These are phyloP conservation scores for Nicotiana undulata DNA, from an alignment of 257 asterid genomes.

Conservation along the genomic window DNA sequence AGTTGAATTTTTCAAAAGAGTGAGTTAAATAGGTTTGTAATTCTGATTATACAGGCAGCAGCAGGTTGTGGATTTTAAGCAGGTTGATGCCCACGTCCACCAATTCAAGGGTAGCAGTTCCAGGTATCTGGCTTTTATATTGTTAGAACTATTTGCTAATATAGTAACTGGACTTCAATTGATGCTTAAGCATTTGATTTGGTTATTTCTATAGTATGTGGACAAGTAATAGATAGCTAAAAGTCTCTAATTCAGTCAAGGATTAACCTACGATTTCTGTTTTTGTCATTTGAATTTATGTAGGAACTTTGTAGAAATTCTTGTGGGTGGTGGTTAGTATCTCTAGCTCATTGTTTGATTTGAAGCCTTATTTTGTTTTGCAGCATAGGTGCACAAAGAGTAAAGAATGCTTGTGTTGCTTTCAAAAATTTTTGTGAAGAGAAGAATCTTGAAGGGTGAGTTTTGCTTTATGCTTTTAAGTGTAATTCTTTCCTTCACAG, in stretches of 20 bases:
- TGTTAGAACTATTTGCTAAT: background rate
- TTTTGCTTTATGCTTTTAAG: background rate
- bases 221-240: background rate
- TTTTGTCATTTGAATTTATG: background rate
- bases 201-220: background rate
- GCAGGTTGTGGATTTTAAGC: conserved; percentile 27
- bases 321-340: background rate
- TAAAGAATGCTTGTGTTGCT: conserved; percentile 21
- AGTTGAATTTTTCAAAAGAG: background rate
- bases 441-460: conserved; percentile 24
- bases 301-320: background rate
- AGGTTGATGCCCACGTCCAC: conserved; percentile 33
- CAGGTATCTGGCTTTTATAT: conserved; percentile 17
- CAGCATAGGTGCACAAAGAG: conserved; percentile 33
- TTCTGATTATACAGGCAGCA: conserved; percentile 21
- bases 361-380: background rate
- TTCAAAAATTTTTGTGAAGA: conserved; percentile 19
- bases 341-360: background rate
- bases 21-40: background rate
- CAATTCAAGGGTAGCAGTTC: conserved; percentile 40
- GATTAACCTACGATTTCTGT: background rate
- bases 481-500: background rate
- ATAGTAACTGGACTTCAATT: background rate
- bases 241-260: background rate
- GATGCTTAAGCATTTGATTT: background rate